phyloP scores from a whole-genome alignment of 495 filamentous ascomycete species.

The Neurospora sublineolata region DNA sequence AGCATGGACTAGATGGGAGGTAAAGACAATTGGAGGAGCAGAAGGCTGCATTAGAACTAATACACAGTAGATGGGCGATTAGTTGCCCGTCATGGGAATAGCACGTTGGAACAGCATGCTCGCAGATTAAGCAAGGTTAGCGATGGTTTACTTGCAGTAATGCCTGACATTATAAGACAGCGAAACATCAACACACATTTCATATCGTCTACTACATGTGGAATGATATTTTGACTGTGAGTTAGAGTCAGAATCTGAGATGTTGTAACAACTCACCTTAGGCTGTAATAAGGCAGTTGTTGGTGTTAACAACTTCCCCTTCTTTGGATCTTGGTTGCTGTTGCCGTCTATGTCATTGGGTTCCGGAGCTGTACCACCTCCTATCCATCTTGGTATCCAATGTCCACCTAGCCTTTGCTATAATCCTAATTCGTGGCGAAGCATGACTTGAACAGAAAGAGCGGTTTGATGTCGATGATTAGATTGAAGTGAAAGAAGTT shows the following conservation, averaged over 20 bases:
- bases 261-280: not conserved
- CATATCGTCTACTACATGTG: not conserved
- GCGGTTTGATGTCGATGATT: not conserved
- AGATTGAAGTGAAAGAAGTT: not conserved
- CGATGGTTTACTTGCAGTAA: not conserved
- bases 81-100: not conserved
- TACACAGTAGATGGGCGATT: not conserved
- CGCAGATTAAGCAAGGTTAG: not conserved
- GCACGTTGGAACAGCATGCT: not conserved
- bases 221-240: not conserved
- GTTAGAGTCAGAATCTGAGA: not conserved
- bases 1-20: conserved; percentile 15
- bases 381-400: not conserved
- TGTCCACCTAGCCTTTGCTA: not conserved
- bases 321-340: not conserved
- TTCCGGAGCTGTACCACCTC: not conserved
- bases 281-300: not conserved
- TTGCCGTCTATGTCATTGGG: not conserved
- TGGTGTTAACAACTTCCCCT: not conserved
- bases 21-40: not conserved
- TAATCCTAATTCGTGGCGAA: not conserved
- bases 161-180: not conserved
- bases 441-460: not conserved
- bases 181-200: not conserved
- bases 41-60: not conserved